A percentile compares a stretch with the other conserved stretches of the same genome.
These are phyloP conservation scores for Chaetomiaceae sp. DNA, from an alignment of 2,329 filamentous ascomycete genomes.

Conservation along the genomic window DNA sequence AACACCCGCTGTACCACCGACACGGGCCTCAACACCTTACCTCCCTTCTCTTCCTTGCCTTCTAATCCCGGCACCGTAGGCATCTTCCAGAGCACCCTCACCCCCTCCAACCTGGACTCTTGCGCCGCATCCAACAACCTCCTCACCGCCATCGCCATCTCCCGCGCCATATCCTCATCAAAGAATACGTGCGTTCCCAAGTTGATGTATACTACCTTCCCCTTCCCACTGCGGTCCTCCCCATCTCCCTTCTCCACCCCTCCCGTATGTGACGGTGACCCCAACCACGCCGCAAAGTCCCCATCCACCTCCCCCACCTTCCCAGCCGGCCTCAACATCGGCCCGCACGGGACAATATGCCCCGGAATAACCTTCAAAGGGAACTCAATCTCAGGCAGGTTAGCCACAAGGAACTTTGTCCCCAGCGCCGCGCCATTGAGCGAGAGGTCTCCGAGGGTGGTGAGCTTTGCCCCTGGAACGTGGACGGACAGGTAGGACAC, in stretches of 20 bases:
- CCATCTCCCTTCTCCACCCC: too few relatives aligned
- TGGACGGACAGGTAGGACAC: background rate
- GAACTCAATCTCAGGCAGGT: constrained; percentile 2
- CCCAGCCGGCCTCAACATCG: background rate
- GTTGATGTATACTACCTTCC: background rate
- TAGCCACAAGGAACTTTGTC: background rate
- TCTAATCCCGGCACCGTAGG: background rate
- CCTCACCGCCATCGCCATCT: constrained; percentile 7
- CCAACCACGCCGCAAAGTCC: background rate
- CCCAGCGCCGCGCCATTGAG: background rate
- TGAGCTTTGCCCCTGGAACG: background rate
- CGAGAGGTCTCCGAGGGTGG: background rate
- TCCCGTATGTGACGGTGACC: too few relatives aligned
- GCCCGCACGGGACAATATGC: constrained; percentile 4
- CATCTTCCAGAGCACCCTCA: constrained; percentile 10
- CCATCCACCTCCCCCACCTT: background rate
- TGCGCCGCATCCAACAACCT: background rate
- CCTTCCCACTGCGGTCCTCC: too few relatives aligned
- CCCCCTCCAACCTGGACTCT: background rate
- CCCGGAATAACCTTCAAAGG: background rate
- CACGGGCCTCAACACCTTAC: background rate
- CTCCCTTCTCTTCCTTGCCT: background rate
- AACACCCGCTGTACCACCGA: background rate
- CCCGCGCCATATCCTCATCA: background rate
- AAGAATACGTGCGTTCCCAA: constrained; percentile 5